phyloP scores from a whole-genome alignment of 2,329 filamentous ascomycete species.

The Myotisia sp. region DNA sequence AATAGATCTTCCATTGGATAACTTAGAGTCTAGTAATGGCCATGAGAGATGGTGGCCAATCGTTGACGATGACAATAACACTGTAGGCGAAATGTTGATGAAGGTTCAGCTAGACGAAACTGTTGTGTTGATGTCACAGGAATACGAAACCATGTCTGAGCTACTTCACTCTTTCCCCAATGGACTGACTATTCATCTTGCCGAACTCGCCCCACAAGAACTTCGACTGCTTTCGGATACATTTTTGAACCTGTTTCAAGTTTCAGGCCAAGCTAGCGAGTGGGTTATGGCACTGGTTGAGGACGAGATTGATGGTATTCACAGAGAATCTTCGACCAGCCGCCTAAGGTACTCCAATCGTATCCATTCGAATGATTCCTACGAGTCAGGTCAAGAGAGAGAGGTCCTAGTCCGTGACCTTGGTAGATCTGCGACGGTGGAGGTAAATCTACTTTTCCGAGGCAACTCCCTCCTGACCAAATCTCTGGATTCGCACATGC shows the following conservation, averaged over 20 bases:
- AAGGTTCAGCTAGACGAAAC: conserved; percentile 75
- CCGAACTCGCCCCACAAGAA: conserved; percentile 61
- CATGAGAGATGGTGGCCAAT: conserved; percentile 82
- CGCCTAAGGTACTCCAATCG: conserved; percentile 48
- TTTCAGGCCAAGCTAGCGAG: conserved; percentile 66
- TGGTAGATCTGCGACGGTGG: conserved; percentile 51
- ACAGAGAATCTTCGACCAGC: conserved; percentile 62
- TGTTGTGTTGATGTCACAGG: conserved; percentile 69
- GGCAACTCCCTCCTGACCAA: conserved; percentile 92
- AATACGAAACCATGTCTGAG: conserved; percentile 72
- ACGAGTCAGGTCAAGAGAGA: conserved; percentile 40
- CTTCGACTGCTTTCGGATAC: conserved; percentile 70
- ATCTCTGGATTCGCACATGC: conserved; percentile 89
- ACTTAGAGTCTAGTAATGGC: conserved; percentile 61
- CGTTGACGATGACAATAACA: conserved; percentile 58
- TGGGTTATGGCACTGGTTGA: conserved; percentile 91
- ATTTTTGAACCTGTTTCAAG: conserved; percentile 88
- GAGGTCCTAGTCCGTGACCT: conserved; percentile 50
- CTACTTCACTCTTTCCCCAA: conserved; percentile 73
- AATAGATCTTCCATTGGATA: conserved; percentile 70
- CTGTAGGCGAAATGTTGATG: conserved; percentile 71
- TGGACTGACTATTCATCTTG: conserved; percentile 71
- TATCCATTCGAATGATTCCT: conserved; percentile 47
- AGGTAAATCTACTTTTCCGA: conserved; percentile 88
- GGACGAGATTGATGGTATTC: conserved; percentile 88